Evolutionary conservation across 2,329 filamentous ascomycete species (phyloP).

Genomic region (Colletotrichum higginsianum): DNA sequence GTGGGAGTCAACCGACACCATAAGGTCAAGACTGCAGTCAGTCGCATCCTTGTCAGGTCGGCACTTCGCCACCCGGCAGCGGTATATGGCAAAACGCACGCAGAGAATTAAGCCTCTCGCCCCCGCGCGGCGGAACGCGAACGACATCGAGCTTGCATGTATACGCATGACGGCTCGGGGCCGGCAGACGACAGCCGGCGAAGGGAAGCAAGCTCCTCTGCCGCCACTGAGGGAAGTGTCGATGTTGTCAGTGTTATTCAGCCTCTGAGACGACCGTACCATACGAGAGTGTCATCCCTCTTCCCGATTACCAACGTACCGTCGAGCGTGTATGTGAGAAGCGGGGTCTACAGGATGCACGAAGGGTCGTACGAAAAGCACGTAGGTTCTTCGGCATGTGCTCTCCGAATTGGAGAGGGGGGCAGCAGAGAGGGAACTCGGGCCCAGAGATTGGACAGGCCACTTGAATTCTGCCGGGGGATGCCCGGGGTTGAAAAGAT

Average conservation of each 20-base stretch:
- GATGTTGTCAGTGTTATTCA: constrained; percentile 2
- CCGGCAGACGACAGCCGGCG: background rate
- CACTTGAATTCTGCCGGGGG: constrained; percentile 7
- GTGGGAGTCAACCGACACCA: background rate
- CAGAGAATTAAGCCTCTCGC: background rate
- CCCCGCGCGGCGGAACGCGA: constrained; percentile 35
- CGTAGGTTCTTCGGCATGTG: constrained; percentile 35
- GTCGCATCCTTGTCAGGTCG: background rate
- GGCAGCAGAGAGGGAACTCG: constrained; percentile 38
- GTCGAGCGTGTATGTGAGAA: constrained; percentile 18
- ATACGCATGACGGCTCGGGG: constrained; percentile 7
- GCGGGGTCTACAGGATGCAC: constrained; percentile 13
- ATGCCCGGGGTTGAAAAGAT: constrained; percentile 23
- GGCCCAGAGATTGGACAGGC: constrained; percentile 23
- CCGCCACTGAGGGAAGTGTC: background rate
- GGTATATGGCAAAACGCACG: constrained; percentile 12
- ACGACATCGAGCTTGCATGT: constrained; percentile 14
- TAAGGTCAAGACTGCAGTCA: background rate
- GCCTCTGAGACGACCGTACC: background rate
- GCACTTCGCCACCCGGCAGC: background rate
- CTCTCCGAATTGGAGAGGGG: constrained; percentile 4
- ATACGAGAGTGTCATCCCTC: background rate
- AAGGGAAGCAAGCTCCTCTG: background rate
- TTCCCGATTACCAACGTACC: background rate
- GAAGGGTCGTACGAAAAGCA: constrained; percentile 27